Conservation (phyloP, 1,139 yeast genomes). For the Sugiyamaella japonica region DNA sequence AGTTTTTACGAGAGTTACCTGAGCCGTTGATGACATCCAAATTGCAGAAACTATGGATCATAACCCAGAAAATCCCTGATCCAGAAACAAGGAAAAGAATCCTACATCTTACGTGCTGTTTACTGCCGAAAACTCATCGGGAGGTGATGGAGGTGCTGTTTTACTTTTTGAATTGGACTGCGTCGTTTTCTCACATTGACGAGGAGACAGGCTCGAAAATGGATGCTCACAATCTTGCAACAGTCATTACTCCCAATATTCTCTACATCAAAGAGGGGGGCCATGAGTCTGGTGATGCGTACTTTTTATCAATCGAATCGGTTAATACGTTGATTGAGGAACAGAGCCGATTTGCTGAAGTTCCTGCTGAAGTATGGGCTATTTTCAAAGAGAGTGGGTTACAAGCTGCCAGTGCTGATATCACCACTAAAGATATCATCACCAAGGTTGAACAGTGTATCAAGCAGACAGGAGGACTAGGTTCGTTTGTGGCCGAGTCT, state of each 20-base stretch:
- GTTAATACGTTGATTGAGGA: conserved; percentile 80
- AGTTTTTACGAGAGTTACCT: conserved; percentile 89
- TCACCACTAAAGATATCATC: conserved; percentile 38
- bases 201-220: conserved; percentile 76
- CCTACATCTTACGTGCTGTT: conserved; percentile 69
- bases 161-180: conserved; percentile 90
- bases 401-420: conserved; percentile 26
- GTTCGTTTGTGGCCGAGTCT: background rate
- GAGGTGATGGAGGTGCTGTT: conserved; percentile 84
- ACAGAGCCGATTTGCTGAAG: conserved; percentile 75
- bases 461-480: conserved; percentile 18
- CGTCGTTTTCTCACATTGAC: conserved; percentile 80
- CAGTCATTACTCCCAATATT: conserved; percentile 93
- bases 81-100: conserved; percentile 53
- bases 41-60: conserved; percentile 78
- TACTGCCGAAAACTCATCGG: conserved; percentile 80
- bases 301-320: conserved; percentile 88
- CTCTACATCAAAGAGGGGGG: conserved; percentile 48
- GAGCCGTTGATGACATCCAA: conserved; percentile 81
- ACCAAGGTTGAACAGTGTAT: conserved; percentile 33
- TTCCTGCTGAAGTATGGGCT: conserved; percentile 56
- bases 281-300: conserved; percentile 65
- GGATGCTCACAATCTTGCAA: conserved; percentile 94
- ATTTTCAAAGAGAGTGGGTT: conserved; percentile 38
- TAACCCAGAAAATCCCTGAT: conserved; percentile 60